phyloP scores from a whole-genome alignment of 306 rosid species.

The Begonia peltatifolia region DNA sequence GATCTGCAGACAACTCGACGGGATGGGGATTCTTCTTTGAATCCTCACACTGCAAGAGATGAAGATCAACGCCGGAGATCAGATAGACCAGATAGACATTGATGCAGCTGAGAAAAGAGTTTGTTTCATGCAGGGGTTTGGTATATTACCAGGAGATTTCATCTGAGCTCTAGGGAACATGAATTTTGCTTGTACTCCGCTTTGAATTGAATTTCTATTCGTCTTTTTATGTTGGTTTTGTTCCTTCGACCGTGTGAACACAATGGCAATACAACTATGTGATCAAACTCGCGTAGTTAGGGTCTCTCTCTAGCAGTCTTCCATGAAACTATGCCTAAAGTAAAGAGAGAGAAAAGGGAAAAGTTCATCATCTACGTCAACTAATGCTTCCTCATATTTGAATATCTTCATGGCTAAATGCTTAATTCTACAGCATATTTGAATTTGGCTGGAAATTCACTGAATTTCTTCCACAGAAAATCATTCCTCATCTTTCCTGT shows the following conservation, averaged over 20 bases:
- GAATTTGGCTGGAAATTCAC: too few species aligned
- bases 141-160: neutral
- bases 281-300: too few species aligned
- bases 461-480: too few species aligned
- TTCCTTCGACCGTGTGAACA: neutral
- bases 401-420: too few species aligned
- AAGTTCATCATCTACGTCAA: too few species aligned
- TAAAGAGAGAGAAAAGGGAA: too few species aligned
- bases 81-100: slow-evolving; percentile 1
- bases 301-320: too few species aligned
- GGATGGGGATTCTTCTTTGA: slow-evolving; percentile 7
- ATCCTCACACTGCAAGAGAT: slow-evolving; percentile 2
- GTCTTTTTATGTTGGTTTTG: neutral
- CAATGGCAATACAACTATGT: neutral
- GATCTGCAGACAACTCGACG: slow-evolving; percentile 2
- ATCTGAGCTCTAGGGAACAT: neutral
- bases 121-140: neutral
- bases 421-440: too few species aligned
- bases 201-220: neutral
- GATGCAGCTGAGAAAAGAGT: too few species aligned
- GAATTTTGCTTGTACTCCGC: neutral
- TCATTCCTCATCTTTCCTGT: too few species aligned
- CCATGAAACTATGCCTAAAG: too few species aligned
- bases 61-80: slow-evolving; percentile 4
- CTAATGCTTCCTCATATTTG: too few species aligned